phyloP scores from a whole-genome alignment of 2,329 filamentous ascomycete genomes.

The Emmonsiellopsis sp. region DNA sequence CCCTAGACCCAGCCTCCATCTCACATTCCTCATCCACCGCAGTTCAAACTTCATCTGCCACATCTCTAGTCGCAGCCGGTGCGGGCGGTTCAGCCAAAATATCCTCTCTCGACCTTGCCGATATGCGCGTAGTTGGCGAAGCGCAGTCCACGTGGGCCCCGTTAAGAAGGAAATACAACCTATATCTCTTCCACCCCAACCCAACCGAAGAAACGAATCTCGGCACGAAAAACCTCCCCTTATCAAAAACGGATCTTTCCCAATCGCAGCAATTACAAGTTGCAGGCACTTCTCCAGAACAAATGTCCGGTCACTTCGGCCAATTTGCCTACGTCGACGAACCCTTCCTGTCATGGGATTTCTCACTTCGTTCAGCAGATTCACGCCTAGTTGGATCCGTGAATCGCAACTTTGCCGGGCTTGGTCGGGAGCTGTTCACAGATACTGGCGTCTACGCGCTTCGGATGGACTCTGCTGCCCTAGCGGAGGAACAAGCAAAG shows the following conservation, averaged over 20 bases:
- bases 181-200: slow-evolving; percentile 48
- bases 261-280: slow-evolving; percentile 38
- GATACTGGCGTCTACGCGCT: slow-evolving; percentile 57
- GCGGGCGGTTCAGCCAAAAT: slow-evolving; percentile 41
- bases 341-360: slow-evolving; percentile 56
- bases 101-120: slow-evolving; percentile 42
- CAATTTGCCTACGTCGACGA: slow-evolving; percentile 57
- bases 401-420: slow-evolving; percentile 54
- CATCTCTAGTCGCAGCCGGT: slow-evolving; percentile 29
- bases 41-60: slow-evolving; percentile 35
- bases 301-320: slow-evolving; percentile 36
- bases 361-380: slow-evolving; percentile 45
- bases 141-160: slow-evolving; percentile 56
- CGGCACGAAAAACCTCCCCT: slow-evolving; percentile 30
- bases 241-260: slow-evolving; percentile 40
- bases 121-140: slow-evolving; percentile 56
- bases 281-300: slow-evolving; percentile 8
- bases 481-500: slow-evolving; percentile 28
- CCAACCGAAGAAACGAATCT: slow-evolving; percentile 25
- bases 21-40: slow-evolving; percentile 31
- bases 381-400: slow-evolving; percentile 48
- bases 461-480: slow-evolving; percentile 51
- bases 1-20: slow-evolving; percentile 27
- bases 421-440: slow-evolving; percentile 55
- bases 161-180: slow-evolving; percentile 53